Base-by-base conservation (phyloP, 148 eudicot genomes). In the Vaccinium darrowii region DNA sequence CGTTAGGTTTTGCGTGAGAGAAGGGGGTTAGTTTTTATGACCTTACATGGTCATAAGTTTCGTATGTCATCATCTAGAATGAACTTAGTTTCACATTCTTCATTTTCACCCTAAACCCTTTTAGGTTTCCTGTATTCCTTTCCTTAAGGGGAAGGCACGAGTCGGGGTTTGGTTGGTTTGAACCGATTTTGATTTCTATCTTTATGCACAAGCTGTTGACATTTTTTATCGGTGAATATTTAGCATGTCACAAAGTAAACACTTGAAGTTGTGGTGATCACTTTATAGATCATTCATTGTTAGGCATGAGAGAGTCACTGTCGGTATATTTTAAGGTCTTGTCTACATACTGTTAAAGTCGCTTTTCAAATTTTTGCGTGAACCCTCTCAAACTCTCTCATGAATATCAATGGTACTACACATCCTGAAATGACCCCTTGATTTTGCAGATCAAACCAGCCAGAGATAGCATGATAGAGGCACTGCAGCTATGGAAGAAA, bases 391-490 rank as follows among this genome's bases (percentile, higher is more conserved):
- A 50, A 21, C n/a, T 50, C 49, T 76, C 47, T 47, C 53, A 8
- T 47, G 8, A 76, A 50, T 76, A 47, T 76, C 79, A 5, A n/a
- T 47, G 49, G 53, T 47, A 49, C 79, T 76, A 9, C 53, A 3
- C 25, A 7, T 76, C 25, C 50, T 67, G 63, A 69, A 62, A 72
- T 83, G 72, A 57, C 63, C 50, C 60, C 33, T 72, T 56, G 73
- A 60, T 86, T 86, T 84, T 58, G 80, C 90, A 97, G 99, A 94
- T 97, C 84, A 97, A 95, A 88, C 99, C 99, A 65, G 99, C 92
- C 83, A 94, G 99, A 91, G 98, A 97, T 89, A 94, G 98, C 85
- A 90, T 97, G 90, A 87, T 88, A 49, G 99, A 97, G 88, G 98
- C 99, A 63, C 88, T 97, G 86, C 98, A 90, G 83, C 92, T 87